These are phyloP conservation scores for Candida sanyaensis DNA, from an alignment of 1,139 yeast genomes.

Conservation along the genomic window DNA sequence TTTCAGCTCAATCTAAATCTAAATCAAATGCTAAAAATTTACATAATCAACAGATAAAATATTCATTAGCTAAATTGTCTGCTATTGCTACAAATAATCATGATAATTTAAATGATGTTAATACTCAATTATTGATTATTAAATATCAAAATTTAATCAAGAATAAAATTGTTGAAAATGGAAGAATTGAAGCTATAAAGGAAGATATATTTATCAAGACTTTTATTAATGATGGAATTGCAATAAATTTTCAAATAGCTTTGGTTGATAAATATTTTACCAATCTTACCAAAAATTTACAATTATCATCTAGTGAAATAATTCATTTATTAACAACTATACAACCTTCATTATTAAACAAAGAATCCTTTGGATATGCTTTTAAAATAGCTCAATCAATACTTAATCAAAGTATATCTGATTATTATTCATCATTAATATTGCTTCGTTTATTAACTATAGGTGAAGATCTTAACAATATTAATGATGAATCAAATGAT, in stretches of 20 bases:
- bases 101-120: conserved; percentile 9
- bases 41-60: conserved; percentile 54
- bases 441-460: conserved; percentile 65
- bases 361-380: conserved; percentile 36
- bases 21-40: conserved; percentile 36
- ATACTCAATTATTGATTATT: conserved; percentile 13
- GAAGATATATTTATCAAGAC: conserved; percentile 49
- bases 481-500: conserved; percentile 30
- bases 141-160: conserved; percentile 10
- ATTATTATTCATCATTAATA: conserved; percentile 32
- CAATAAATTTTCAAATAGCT: conserved; percentile 1
- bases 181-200: conserved; percentile 29
- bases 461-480: conserved; percentile 25
- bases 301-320: conserved; percentile 48
- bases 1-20: conserved; percentile 35
- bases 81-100: conserved; percentile 29
- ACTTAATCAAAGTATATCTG: conserved; percentile 25
- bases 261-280: conserved; percentile 16
- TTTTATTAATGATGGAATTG: conserved; percentile 27
- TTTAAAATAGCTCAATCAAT: conserved; percentile 34
- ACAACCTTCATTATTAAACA: conserved; percentile 27
- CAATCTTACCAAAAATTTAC: conserved; percentile 33
- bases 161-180: conserved; percentile 12
- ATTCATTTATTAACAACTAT: conserved; percentile 60
- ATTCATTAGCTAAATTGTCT: conserved; percentile 71